Evolutionary conservation across 441 rosid genomes (phyloP).

Genomic region (Croton setiger): DNA sequence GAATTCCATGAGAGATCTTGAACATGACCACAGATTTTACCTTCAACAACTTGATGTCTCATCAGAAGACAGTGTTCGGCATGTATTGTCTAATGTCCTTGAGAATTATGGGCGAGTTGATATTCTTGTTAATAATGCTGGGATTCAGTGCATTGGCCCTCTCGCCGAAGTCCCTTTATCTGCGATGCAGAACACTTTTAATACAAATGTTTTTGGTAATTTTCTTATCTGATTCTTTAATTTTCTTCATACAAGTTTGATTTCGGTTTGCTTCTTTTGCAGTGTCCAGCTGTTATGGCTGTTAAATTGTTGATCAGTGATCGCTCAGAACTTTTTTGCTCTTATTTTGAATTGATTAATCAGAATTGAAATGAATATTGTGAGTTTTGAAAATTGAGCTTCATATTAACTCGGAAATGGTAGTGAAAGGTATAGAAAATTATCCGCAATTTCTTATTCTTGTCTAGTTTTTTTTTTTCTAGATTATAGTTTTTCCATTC

Average conservation of each 20-base stretch:
- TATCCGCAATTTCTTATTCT: not conserved
- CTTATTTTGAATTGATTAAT: not conserved
- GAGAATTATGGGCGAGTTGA: conserved; percentile 69
- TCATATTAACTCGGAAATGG: not conserved
- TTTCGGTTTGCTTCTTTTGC: not conserved
- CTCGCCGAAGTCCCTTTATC: conserved; percentile 70
- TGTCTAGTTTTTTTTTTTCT: not conserved
- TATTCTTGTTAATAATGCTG: conserved; percentile 81
- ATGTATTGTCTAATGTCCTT: conserved; percentile 43
- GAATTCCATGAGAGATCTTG: conserved; percentile 63
- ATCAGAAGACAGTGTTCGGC: conserved; percentile 54
- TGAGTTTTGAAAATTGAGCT: not conserved
- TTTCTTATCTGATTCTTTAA: not conserved
- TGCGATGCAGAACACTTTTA: conserved; percentile 51
- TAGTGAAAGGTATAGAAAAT: not conserved
- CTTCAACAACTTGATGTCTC: conserved; percentile 69
- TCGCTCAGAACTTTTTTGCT: not conserved
- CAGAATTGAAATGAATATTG: not conserved
- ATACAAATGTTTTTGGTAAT: conserved; percentile 75
- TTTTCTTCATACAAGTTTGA: not conserved
- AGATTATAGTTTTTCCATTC: not conserved
- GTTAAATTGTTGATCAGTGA: not conserved
- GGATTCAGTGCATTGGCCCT: conserved; percentile 77
- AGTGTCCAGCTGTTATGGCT: not conserved
- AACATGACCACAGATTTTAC: conserved; percentile 54